Percentiles rank a stretch among this genome's conserved stretches.
Conservation (phyloP, 495 filamentous ascomycete genomes). For the Penicillium soppii region DNA sequence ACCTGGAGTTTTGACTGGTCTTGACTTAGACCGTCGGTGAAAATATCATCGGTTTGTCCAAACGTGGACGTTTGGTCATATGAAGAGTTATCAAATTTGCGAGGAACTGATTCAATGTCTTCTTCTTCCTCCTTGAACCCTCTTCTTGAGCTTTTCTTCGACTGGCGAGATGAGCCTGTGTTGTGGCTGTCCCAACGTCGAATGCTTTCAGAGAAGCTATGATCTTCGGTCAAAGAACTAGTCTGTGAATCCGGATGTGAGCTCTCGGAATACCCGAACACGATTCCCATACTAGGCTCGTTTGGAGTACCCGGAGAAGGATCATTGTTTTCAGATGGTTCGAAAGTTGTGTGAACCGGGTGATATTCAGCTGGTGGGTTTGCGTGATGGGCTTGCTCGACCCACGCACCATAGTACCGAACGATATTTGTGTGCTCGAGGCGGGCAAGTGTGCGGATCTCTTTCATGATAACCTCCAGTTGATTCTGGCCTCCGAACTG, state of each 20-base stretch:
- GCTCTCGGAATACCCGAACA: conserved; percentile 38
- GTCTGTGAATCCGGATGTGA: conserved; percentile 11
- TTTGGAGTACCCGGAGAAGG: conserved; percentile 17
- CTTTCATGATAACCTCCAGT: conserved; percentile 51
- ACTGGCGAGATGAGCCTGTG: conserved; percentile 27
- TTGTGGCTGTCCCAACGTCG: conserved; percentile 24
- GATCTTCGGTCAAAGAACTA: conserved; percentile 26
- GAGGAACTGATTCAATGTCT: conserved; percentile 44
- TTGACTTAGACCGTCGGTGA: conserved; percentile 49
- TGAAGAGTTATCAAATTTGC: conserved; percentile 29
- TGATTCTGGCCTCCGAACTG: conserved; percentile 46
- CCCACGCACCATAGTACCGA: conserved; percentile 54
- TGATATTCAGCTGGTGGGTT: conserved; percentile 14
- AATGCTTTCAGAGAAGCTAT: conserved; percentile 16
- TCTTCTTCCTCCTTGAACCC: conserved; percentile 36
- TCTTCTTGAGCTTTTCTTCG: conserved; percentile 30
- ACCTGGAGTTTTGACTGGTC: conserved; percentile 39
- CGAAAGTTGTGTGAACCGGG: conserved; percentile 18
- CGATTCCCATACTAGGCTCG: conserved; percentile 41
- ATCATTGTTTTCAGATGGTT: conserved; percentile 11
- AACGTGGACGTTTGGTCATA: conserved; percentile 34
- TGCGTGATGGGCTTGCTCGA: conserved; percentile 43
- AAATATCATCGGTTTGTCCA: conserved; percentile 46
- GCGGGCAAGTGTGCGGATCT: conserved; percentile 53
- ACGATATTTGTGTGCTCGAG: conserved; percentile 55